Conservation (phyloP, 73 alveolate species). For the Diophrys appendiculata region DNA sequence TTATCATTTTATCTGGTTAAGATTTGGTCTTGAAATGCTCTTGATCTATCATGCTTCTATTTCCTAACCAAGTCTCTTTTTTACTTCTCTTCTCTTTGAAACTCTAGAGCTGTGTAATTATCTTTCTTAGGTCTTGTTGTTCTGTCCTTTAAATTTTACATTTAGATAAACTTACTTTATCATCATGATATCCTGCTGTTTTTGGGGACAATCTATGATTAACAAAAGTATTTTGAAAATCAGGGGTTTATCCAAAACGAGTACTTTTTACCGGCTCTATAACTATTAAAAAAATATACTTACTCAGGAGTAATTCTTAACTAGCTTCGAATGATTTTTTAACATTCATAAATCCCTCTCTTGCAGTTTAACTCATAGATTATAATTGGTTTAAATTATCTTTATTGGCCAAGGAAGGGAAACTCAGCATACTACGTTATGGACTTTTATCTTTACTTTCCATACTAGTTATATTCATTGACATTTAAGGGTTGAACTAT, state of each 20-base stretch:
- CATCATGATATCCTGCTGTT: background rate
- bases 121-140: background rate
- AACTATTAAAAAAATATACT: background rate
- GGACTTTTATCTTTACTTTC: too few relatives aligned
- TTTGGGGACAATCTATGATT: background rate
- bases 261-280: background rate
- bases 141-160: background rate
- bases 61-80: too few relatives aligned
- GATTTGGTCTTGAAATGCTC: too few relatives aligned
- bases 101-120: background rate
- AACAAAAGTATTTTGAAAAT: background rate
- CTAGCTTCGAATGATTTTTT: background rate
- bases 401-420: background rate
- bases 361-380: background rate
- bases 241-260: background rate
- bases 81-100: background rate
- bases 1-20: too few relatives aligned
- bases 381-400: background rate
- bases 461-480: background rate
- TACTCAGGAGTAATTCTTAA: background rate
- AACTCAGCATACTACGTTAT: too few relatives aligned
- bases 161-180: background rate
- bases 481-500: conserved; percentile 28
- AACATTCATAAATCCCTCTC: background rate
- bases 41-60: too few relatives aligned